phyloP scores from a whole-genome alignment of 2,329 filamentous ascomycete genomes.

The Colletotrichum horii region DNA sequence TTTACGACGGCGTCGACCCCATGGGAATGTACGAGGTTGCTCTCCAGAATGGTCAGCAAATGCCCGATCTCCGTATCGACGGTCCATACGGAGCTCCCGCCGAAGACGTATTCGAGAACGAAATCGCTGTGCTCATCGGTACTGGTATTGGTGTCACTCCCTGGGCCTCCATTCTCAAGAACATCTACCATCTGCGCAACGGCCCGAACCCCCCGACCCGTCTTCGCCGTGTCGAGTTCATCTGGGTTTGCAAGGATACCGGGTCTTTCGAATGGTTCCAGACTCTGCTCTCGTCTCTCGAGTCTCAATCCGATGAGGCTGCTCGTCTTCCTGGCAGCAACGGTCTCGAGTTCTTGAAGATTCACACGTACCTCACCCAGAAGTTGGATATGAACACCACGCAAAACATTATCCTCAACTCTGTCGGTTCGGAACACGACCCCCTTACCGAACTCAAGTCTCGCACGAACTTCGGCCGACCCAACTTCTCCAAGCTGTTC shows the following conservation, averaged over 20 bases:
- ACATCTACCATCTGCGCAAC: constrained; percentile 96
- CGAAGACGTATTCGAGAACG: constrained; percentile 95
- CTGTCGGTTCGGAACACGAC: constrained; percentile 85
- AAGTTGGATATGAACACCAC: constrained; percentile 89
- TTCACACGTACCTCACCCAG: constrained; percentile 97
- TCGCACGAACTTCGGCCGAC: constrained; percentile 92
- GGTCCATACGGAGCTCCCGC: constrained; percentile 96
- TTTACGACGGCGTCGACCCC: constrained; percentile 89
- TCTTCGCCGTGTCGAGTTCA: constrained; percentile 94
- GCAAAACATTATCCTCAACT: constrained; percentile 97
- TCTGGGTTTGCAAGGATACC: constrained; percentile 98
- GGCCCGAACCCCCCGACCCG: constrained; percentile 87
- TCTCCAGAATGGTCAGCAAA: constrained; percentile 88
- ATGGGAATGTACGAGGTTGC: constrained; percentile 99
- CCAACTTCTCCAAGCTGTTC: constrained; percentile 85
- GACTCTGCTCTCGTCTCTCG: constrained; percentile 86
- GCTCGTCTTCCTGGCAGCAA: constrained; percentile 71
- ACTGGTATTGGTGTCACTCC: constrained; percentile 89
- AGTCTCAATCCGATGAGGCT: constrained; percentile 79
- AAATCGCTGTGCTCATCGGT: constrained; percentile 84
- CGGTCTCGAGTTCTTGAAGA: constrained; percentile 87
- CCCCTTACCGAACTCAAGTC: constrained; percentile 90
- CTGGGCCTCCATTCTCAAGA: constrained; percentile 90
- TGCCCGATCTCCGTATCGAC: constrained; percentile 89
- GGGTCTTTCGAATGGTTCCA: constrained; percentile 99